These are phyloP conservation scores for Taiozyma sp. DNA, from an alignment of 1,139 yeast genomes.

Conservation along the genomic window DNA sequence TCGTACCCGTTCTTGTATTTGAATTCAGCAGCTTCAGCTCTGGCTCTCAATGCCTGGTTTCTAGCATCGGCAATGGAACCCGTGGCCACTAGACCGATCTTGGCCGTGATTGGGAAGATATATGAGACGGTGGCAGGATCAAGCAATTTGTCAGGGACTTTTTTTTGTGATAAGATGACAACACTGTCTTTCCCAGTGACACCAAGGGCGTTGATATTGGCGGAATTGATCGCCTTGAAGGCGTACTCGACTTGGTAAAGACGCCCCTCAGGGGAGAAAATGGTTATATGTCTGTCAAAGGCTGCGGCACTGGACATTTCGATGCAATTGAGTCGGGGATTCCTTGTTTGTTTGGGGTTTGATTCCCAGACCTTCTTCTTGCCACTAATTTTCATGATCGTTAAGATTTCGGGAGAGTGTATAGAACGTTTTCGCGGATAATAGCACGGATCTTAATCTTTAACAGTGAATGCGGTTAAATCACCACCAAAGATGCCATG, in stretches of 20 bases:
- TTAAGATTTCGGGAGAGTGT: not conserved
- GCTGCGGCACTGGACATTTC: conserved; percentile 64
- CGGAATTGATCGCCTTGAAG: conserved; percentile 91
- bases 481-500: not conserved
- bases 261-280: conserved; percentile 98
- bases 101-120: conserved; percentile 75
- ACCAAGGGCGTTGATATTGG: conserved; percentile 87
- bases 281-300: conserved; percentile 96
- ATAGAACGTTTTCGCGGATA: not conserved
- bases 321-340: not conserved
- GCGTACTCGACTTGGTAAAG: conserved; percentile 97
- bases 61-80: conserved; percentile 98
- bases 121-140: conserved; percentile 85
- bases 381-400: not conserved
- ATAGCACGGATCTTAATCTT: no score
- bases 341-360: not conserved
- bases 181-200: conserved; percentile 84
- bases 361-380: not conserved
- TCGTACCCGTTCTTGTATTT: conserved; percentile 93
- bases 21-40: conserved; percentile 93
- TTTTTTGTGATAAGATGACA: conserved; percentile 91
- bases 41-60: conserved; percentile 84
- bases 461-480: not conserved
- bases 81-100: conserved; percentile 88
- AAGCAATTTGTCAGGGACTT: conserved; percentile 89